Conservation (phyloP, 192 early-diverging fungal species). For the Gamsiella multidivaricata region DNA sequence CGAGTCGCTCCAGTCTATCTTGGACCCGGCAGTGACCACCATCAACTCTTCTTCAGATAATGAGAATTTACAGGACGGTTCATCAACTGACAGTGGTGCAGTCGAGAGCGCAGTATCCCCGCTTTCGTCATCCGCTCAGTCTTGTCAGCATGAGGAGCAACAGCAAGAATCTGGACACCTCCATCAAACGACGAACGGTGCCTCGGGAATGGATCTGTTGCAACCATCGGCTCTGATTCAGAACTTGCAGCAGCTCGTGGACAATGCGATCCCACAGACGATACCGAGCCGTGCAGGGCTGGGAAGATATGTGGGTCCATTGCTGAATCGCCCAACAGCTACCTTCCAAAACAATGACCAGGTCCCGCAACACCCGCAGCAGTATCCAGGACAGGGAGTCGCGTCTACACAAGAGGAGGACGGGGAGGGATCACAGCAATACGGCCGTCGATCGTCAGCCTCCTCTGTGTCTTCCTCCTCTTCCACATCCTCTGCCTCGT, state of each 20-base stretch:
- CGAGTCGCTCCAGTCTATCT: slow-evolving; percentile 13
- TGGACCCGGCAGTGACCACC: background rate
- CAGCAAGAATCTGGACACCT: no score
- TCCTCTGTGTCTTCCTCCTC: slow-evolving; percentile 10
- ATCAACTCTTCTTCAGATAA: background rate
- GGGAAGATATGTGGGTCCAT: slow-evolving; percentile 23
- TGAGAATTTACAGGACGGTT: background rate
- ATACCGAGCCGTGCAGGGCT: slow-evolving; percentile 16
- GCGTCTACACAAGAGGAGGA: background rate
- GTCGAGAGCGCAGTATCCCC: background rate
- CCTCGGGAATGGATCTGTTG: no score
- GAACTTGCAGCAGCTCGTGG: background rate
- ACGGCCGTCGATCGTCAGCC: slow-evolving; percentile 16
- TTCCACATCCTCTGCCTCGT: slow-evolving; percentile 1
- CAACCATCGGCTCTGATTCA: no score
- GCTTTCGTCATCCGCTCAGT: background rate
- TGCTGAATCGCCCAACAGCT: slow-evolving; percentile 4
- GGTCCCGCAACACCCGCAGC: slow-evolving; percentile 4
- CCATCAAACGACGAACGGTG: no score
- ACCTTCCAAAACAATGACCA: background rate
- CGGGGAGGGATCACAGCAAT: background rate
- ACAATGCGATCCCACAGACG: background rate
- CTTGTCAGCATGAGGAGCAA: background rate
- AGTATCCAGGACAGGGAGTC: slow-evolving; percentile 25
- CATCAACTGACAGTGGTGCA: background rate